These are phyloP conservation scores for Dryas octopetala DNA, from an alignment of 306 rosid genomes.

Conservation along the genomic window DNA sequence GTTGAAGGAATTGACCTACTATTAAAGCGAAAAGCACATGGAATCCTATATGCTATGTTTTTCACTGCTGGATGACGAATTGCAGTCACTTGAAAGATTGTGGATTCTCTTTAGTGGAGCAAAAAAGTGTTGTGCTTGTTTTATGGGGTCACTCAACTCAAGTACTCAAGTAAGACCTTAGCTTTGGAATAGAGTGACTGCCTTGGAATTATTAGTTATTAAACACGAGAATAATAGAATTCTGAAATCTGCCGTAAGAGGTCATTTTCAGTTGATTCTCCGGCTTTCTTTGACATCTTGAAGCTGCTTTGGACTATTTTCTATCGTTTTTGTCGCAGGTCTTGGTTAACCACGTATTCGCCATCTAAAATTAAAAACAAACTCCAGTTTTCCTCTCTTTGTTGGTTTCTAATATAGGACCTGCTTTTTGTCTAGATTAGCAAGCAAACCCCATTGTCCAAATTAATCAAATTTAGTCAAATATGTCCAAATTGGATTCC, in stretches of 20 bases:
- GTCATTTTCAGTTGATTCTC: constrained; percentile 18
- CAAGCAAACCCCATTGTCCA: not conserved
- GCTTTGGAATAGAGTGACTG: not conserved
- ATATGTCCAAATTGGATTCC: not conserved
- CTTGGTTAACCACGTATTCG: not conserved
- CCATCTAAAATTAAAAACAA: not conserved
- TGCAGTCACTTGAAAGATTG: too few relatives aligned
- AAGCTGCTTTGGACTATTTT: not conserved
- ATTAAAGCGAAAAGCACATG: too few relatives aligned
- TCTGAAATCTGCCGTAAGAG: not conserved
- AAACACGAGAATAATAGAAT: not conserved
- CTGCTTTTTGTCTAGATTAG: not conserved
- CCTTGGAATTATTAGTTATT: not conserved
- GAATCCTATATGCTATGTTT: too few relatives aligned
- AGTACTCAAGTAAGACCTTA: not conserved
- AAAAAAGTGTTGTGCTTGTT: too few relatives aligned
- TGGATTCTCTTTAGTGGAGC: too few relatives aligned
- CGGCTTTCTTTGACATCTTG: not conserved
- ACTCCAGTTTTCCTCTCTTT: not conserved
- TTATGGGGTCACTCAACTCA: too few relatives aligned
- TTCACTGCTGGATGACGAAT: too few relatives aligned
- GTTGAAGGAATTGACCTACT: too few relatives aligned
- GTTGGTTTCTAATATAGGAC: not conserved
- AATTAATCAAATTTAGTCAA: not conserved
- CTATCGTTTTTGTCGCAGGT: not conserved